These are phyloP conservation scores for Daldinia sp. DNA, from an alignment of 2,329 filamentous ascomycete genomes.

Conservation along the genomic window DNA sequence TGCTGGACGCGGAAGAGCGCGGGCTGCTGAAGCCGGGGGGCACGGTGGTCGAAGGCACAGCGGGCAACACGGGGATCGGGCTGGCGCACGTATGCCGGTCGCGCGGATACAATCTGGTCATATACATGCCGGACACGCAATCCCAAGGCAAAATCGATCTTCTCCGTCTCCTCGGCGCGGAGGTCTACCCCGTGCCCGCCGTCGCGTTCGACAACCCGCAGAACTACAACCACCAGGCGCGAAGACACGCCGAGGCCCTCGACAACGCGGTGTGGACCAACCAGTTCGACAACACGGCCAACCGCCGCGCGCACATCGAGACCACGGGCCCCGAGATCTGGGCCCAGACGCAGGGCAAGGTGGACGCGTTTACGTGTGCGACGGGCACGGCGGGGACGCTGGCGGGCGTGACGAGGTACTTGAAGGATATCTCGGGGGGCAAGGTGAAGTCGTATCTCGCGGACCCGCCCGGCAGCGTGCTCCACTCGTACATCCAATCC, in stretches of 20 bases:
- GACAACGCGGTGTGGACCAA: constrained; percentile 89
- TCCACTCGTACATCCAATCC: constrained; percentile 89
- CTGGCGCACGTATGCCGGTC: constrained; percentile 95
- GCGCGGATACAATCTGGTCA: constrained; percentile 92
- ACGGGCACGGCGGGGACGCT: constrained; percentile 93
- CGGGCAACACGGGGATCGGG: constrained; percentile 97
- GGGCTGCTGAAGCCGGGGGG: constrained; percentile 85
- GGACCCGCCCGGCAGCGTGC: constrained; percentile 90
- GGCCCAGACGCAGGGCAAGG: constrained; percentile 83
- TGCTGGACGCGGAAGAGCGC: constrained; percentile 89
- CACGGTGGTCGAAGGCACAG: constrained; percentile 96
- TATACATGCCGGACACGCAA: constrained; percentile 99
- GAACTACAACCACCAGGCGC: constrained; percentile 98
- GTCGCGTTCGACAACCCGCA: constrained; percentile 94
- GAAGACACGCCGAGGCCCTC: constrained; percentile 83
- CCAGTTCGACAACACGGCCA: constrained; percentile 97
- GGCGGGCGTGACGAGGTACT: constrained; percentile 84
- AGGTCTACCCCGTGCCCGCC: constrained; percentile 94
- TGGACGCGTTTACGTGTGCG: constrained; percentile 95
- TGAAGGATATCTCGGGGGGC: constrained; percentile 83
- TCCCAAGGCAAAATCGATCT: constrained; percentile 98
- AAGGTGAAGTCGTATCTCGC: constrained; percentile 88
- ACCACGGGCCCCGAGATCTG: constrained; percentile 98
- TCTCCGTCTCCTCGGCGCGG: constrained; percentile 86
- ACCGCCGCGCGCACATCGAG: constrained; percentile 92